phyloP scores from a whole-genome alignment of 2,329 filamentous ascomycete species.

The Nemania bipapillata region DNA sequence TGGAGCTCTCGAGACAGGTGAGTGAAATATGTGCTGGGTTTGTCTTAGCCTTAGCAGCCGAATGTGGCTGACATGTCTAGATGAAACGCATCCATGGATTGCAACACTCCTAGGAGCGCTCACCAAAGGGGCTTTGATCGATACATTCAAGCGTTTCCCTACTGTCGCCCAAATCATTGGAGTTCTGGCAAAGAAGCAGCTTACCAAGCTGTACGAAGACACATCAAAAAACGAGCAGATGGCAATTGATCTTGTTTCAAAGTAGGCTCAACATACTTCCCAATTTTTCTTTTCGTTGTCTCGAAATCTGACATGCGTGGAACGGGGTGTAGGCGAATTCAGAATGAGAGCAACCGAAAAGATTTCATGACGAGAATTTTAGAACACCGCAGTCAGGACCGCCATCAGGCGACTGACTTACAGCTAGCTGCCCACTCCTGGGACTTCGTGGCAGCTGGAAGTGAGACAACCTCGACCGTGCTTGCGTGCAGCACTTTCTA shows the following conservation, averaged over 20 bases:
- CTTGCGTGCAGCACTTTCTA: slow-evolving; percentile 37
- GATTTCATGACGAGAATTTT: slow-evolving; percentile 46
- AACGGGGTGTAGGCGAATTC: slow-evolving; percentile 33
- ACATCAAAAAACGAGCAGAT: slow-evolving; percentile 37
- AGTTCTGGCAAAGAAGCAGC: slow-evolving; percentile 28
- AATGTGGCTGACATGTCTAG: slow-evolving; percentile 21
- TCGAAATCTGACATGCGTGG: too few species aligned
- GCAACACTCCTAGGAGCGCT: slow-evolving; percentile 36
- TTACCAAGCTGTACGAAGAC: slow-evolving; percentile 35
- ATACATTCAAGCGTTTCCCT: slow-evolving; percentile 44
- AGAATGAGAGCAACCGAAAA: slow-evolving; percentile 30
- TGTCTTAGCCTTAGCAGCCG: background rate
- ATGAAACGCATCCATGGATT: slow-evolving; percentile 43
- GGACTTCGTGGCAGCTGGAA: slow-evolving; percentile 45
- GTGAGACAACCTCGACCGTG: slow-evolving; percentile 38
- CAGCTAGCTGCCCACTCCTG: slow-evolving; percentile 47
- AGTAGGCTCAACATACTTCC: slow-evolving; percentile 23
- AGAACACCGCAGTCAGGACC: slow-evolving; percentile 35
- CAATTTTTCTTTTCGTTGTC: too few species aligned
- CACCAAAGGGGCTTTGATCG: slow-evolving; percentile 38
- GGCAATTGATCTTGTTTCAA: slow-evolving; percentile 37
- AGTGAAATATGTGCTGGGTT: background rate
- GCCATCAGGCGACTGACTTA: slow-evolving; percentile 35
- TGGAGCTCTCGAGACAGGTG: slow-evolving; percentile 25
- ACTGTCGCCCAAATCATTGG: slow-evolving; percentile 29